Conservation (phyloP, 768 basidiomycete species). For the Sutorius australiensis region DNA sequence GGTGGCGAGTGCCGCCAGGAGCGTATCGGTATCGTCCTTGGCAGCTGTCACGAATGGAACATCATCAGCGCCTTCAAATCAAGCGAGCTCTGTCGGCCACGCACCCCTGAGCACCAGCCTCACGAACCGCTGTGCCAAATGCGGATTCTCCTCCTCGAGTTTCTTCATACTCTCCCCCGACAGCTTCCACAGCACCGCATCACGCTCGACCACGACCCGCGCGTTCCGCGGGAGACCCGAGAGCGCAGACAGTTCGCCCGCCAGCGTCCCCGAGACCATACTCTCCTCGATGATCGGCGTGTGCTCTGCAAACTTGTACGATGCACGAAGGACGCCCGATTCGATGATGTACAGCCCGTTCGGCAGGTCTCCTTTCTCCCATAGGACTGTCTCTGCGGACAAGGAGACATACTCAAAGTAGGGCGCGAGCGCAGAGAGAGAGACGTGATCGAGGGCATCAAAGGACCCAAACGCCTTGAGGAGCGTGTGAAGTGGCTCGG, state of each 20-base stretch:
- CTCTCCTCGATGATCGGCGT: slow-evolving; percentile 72
- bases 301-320: slow-evolving; percentile 73
- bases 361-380: slow-evolving; percentile 70
- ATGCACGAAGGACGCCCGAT: slow-evolving; percentile 78
- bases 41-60: slow-evolving; percentile 41
- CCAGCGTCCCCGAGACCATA: slow-evolving; percentile 90
- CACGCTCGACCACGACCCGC: slow-evolving; percentile 76
- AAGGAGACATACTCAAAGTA: slow-evolving; percentile 69
- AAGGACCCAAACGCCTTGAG: slow-evolving; percentile 78
- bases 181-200: slow-evolving; percentile 80
- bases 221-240: slow-evolving; percentile 80
- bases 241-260: slow-evolving; percentile 86
- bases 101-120: slow-evolving; percentile 71
- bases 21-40: slow-evolving; percentile 60
- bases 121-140: slow-evolving; percentile 60
- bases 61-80: background rate
- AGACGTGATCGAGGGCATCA: slow-evolving; percentile 49
- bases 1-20: slow-evolving; percentile 53
- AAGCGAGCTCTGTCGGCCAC: slow-evolving; percentile 13
- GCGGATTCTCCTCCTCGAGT: slow-evolving; percentile 67
- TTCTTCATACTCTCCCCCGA: slow-evolving; percentile 51
- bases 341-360: slow-evolving; percentile 90
- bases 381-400: slow-evolving; percentile 59
- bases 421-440: slow-evolving; percentile 58
- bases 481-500: slow-evolving; percentile 73